Percentiles rank a stretch among this genome's conserved stretches.
Evolutionary conservation across 805 yeast genomes (phyloP).

Genomic region (Cyberlindnera meyerae): DNA sequence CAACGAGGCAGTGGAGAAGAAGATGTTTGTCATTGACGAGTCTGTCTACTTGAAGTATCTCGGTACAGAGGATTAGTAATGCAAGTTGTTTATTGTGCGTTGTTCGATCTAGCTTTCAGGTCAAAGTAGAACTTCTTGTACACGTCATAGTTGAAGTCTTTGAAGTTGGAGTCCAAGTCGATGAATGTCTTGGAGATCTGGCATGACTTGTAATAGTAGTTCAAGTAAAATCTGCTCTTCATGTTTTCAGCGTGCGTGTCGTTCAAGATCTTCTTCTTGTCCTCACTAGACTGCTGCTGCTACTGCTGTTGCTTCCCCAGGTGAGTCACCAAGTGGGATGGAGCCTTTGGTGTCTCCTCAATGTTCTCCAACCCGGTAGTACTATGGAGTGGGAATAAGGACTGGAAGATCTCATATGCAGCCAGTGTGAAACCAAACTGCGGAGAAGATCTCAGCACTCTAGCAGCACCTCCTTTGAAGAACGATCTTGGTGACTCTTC

Average conservation of each 20-base stretch:
- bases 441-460: conserved; percentile 92
- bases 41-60: conserved; percentile 15
- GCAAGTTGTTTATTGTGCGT: background rate
- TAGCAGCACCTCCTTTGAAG: conserved; percentile 94
- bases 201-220: conserved; percentile 49
- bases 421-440: conserved; percentile 97
- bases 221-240: conserved; percentile 29
- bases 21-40: conserved; percentile 29
- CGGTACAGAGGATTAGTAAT: background rate
- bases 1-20: conserved; percentile 33
- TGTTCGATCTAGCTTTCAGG: conserved; percentile 16
- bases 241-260: conserved; percentile 12
- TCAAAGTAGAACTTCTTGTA: conserved; percentile 36
- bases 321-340: conserved; percentile 11
- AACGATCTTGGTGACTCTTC: conserved; percentile 86
- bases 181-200: conserved; percentile 57
- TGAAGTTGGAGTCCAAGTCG: conserved; percentile 59
- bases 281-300: conserved; percentile 4
- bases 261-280: conserved; percentile 17
- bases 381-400: conserved; percentile 56
- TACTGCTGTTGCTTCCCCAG: conserved; percentile 5
- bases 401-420: conserved; percentile 90
- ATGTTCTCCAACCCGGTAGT: conserved; percentile 23
- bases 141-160: conserved; percentile 46
- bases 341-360: conserved; percentile 20